A percentile compares a stretch with the other conserved stretches of the same genome.
Conservation (phyloP, 306 rosid species). For the Prunus davidiana region DNA sequence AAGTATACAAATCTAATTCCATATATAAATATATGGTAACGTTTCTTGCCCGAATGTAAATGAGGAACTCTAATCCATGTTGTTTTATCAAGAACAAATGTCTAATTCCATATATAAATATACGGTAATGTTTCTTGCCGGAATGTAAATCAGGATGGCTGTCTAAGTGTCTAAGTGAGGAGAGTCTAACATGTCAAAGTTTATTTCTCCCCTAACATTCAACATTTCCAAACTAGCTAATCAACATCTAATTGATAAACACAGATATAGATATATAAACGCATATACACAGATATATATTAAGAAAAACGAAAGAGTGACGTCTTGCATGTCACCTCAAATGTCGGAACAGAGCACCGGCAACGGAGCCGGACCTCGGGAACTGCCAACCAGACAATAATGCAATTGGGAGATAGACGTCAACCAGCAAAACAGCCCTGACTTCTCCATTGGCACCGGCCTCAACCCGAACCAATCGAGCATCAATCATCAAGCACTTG, state of each 20-base stretch:
- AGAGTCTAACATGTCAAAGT: too few relatives aligned
- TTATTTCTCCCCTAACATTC: background rate
- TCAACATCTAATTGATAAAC: background rate
- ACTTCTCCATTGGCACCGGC: conserved; percentile 23
- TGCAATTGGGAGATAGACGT: conserved; percentile 58
- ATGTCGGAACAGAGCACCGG: conserved; percentile 70
- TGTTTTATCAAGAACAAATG: too few relatives aligned
- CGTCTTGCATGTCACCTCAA: conserved; percentile 51
- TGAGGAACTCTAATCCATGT: too few relatives aligned
- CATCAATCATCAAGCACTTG: conserved; percentile 50
- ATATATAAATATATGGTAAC: too few relatives aligned
- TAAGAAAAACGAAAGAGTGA: background rate
- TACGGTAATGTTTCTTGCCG: too few relatives aligned
- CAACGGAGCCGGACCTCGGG: conserved; percentile 48
- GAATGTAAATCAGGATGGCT: too few relatives aligned
- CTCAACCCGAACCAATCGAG: conserved; percentile 44
- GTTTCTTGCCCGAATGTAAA: too few relatives aligned
- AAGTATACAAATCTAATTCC: too few relatives aligned
- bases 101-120: too few relatives aligned
- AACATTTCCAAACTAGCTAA: background rate
- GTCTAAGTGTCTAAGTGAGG: too few relatives aligned
- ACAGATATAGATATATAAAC: background rate
- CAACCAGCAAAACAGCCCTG: conserved; percentile 67
- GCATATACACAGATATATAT: too few relatives aligned
- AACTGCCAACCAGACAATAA: conserved; percentile 87